phyloP scores from a whole-genome alignment of 305 asterid genomes.

The Fraxinus xanthoxyloides region DNA sequence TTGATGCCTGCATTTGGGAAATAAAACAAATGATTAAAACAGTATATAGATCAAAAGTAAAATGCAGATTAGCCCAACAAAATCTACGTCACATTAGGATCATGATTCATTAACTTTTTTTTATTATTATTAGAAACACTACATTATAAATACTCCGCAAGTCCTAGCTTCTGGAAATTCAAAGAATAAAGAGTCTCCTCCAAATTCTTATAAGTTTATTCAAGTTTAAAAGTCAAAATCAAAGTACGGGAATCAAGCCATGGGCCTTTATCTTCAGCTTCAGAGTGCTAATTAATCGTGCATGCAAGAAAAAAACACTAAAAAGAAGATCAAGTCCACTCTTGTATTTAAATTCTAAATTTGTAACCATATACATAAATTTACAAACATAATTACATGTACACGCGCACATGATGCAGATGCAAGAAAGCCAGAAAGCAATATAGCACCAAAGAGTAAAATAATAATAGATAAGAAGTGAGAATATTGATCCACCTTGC shows the following conservation, averaged over 20 bases:
- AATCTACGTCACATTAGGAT: not conserved
- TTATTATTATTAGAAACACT: not conserved
- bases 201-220: not conserved
- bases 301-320: not conserved
- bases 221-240: not conserved
- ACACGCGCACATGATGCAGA: not conserved
- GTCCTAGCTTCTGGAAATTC: not conserved
- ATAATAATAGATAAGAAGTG: not conserved
- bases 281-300: not conserved
- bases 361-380: not conserved
- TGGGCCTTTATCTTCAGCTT: not conserved
- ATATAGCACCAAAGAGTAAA: not conserved
- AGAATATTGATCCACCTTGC: not conserved
- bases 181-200: not conserved
- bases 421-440: not conserved
- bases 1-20: conserved; percentile 27
- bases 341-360: not conserved
- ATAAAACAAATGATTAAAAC: not conserved
- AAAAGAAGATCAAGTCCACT: not conserved
- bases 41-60: conserved; percentile 3
- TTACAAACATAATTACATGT: not conserved
- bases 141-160: not conserved
- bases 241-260: not conserved
- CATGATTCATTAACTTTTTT: not conserved
- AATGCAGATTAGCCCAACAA: not conserved